Base-by-base conservation (phyloP, 495 filamentous ascomycete genomes). In the Staphylotrichum longicolle region DNA sequence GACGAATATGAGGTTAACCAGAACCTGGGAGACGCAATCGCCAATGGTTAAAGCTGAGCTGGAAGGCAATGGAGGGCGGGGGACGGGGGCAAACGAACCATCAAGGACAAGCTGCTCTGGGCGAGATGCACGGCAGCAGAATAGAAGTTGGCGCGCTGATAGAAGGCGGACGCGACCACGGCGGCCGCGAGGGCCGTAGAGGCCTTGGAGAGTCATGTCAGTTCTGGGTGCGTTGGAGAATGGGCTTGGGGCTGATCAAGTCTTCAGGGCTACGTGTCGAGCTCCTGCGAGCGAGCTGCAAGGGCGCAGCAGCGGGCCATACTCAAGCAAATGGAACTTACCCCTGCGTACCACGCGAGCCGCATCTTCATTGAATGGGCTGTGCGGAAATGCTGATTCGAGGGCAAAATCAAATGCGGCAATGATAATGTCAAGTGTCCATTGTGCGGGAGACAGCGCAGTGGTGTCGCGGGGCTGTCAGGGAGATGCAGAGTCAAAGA, bases 61-160 rank as follows among this genome's bases (percentile, higher is more conserved):
- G 42, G 51, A 27, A 42, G 6, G 33, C 27, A 42, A n/a, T 37
- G 41, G 54, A 45, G 48, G 37, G 32, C 12, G 54, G 45, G 54
- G 47, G 58, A 60, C 33, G 49, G 56, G 57, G 33, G 33, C 49
- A 39, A 52, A 64, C 82, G 66, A 60, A 94, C 93, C 87, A 98
- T 92, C 49, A 97, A 80, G 68, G 93, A 96, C 60, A 93, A 86
- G 77, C 90, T 98, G 74, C 90, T 96, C 72, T 98, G 93, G 51
- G 91, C 89, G 14, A 98, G 83, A 75, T 98, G 96, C 37, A 98
- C 95, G 73, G 90, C 92, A 55, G 93, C 92, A 14, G 93, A 89
- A 74, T 98, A 98, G 83, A 98, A 98, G 71, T 98, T 98, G 57
- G 94, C 83, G 64, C 94, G 85, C 75, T 98, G 89, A 70, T 94